phyloP scores from a whole-genome alignment of 2,329 filamentous ascomycete species.

The Verruconis gallopava region DNA sequence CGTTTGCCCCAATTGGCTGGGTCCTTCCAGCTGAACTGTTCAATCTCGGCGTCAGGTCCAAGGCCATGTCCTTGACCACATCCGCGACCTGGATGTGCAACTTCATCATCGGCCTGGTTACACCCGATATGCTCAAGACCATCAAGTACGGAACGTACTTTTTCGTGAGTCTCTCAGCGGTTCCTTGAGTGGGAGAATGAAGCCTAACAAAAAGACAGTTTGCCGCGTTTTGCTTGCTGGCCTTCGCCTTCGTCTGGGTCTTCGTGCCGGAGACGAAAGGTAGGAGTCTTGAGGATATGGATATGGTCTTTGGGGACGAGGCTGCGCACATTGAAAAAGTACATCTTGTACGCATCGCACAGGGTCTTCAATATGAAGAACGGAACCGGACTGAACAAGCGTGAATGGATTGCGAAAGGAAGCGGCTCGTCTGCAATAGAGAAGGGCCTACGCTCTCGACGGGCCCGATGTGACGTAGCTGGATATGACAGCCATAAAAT shows the following conservation, averaged over 20 bases:
- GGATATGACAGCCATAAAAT: too few relatives aligned
- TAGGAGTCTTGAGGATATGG: conserved; percentile 43
- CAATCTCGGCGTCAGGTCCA: conserved; percentile 24
- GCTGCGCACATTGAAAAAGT: conserved; percentile 2
- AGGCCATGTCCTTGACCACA: conserved; percentile 24
- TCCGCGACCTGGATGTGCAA: conserved; percentile 23
- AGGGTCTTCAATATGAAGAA: neutral
- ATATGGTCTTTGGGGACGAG: conserved; percentile 50
- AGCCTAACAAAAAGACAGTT: too few relatives aligned
- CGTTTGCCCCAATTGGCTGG: conserved; percentile 20
- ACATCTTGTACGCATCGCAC: neutral
- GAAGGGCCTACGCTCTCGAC: too few relatives aligned
- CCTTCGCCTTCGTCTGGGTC: conserved; percentile 42
- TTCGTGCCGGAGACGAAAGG: conserved; percentile 42
- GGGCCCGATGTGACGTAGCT: too few relatives aligned
- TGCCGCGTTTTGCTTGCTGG: conserved; percentile 45
- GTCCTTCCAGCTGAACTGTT: conserved; percentile 22
- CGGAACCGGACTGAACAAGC: neutral
- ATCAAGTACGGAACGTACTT: conserved; percentile 28
- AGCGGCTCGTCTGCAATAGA: too few relatives aligned
- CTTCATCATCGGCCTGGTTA: conserved; percentile 16
- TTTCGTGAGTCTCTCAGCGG: conserved; percentile 26
- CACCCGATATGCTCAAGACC: conserved; percentile 25
- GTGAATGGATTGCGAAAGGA: too few relatives aligned
- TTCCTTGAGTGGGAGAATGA: too few relatives aligned